Evolutionary conservation across 169 alveolate species (phyloP).

Genomic region (Plasmodium relictum): DNA sequence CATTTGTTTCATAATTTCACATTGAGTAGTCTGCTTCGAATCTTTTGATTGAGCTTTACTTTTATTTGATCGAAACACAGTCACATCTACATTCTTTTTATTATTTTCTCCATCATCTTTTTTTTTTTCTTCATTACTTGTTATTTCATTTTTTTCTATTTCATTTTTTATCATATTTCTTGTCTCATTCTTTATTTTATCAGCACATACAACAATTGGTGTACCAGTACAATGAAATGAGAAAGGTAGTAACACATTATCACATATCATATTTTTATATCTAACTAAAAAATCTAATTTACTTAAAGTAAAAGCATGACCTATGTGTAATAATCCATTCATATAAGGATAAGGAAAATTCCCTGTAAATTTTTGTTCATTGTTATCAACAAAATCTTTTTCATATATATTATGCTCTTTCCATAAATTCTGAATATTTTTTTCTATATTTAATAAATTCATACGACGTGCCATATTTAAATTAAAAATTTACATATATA

Average conservation of each 20-base stretch:
- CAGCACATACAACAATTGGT: slow-evolving; percentile 99
- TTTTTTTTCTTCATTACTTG: not conserved
- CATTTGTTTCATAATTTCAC: slow-evolving; percentile 93
- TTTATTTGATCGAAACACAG: slow-evolving; percentile 87
- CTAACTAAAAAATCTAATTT: slow-evolving; percentile 98
- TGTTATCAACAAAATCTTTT: slow-evolving; percentile 88
- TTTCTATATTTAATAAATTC: slow-evolving; percentile 91
- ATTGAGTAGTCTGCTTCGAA: slow-evolving; percentile 90
- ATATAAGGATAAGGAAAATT: slow-evolving; percentile 99
- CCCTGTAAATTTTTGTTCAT: slow-evolving; percentile 92
- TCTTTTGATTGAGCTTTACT: slow-evolving; percentile 91
- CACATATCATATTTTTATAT: slow-evolving; percentile 95
- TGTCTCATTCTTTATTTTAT: slow-evolving; percentile 91
- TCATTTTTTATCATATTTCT: not conserved
- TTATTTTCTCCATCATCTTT: not conserved
- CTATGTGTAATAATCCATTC: slow-evolving; percentile 99
- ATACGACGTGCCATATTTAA: slow-evolving; percentile 90
- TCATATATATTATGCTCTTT: slow-evolving; percentile 90
- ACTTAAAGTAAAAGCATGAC: slow-evolving; percentile 98
- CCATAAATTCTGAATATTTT: slow-evolving; percentile 91
- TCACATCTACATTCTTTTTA: slow-evolving; percentile 66
- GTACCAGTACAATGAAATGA: slow-evolving; percentile 99
- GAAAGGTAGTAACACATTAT: slow-evolving; percentile 97
- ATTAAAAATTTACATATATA: not conserved
- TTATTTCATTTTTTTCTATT: not conserved